phyloP scores from a whole-genome alignment of 148 eudicot species.

The Polygonum maritimum region DNA sequence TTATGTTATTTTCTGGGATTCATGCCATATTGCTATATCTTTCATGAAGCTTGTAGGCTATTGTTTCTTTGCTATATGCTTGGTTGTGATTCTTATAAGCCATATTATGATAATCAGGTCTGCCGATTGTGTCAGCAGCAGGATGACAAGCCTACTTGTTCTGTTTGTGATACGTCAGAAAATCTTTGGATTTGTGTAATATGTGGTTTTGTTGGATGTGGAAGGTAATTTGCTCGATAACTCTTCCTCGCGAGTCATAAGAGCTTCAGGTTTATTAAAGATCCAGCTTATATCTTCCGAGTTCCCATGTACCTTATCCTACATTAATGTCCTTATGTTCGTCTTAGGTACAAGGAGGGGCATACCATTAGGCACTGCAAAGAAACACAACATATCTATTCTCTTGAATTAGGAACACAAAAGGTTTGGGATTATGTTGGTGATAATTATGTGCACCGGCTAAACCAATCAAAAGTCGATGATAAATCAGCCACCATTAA shows the following conservation, averaged over 20 bases:
- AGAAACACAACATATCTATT: constrained; percentile 73
- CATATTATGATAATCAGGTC: constrained; percentile 36
- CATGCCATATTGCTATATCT: background rate
- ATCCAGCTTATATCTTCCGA: background rate
- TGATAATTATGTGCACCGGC: constrained; percentile 82
- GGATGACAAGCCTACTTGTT: constrained; percentile 75
- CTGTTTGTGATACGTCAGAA: constrained; percentile 66
- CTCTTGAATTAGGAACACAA: constrained; percentile 79
- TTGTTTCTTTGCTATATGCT: background rate
- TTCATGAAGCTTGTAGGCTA: background rate
- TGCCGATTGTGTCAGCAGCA: constrained; percentile 91
- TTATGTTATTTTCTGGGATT: background rate
- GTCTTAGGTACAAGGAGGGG: constrained; percentile 66
- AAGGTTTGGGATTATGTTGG: constrained; percentile 98
- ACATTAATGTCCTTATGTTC: background rate
- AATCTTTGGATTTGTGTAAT: constrained; percentile 85
- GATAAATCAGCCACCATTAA: constrained; percentile 46
- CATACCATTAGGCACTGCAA: constrained; percentile 84
- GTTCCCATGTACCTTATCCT: background rate
- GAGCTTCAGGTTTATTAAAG: background rate
- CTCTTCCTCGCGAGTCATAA: background rate
- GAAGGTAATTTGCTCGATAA: constrained; percentile 47
- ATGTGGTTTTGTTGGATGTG: constrained; percentile 98
- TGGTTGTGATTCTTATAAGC: background rate
- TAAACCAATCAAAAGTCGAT: constrained; percentile 76